Percentiles rank a stretch among this genome's conserved stretches.
Evolutionary conservation across 495 filamentous ascomycete genomes (phyloP).

Genomic region (Hypoxylon fragiforme): DNA sequence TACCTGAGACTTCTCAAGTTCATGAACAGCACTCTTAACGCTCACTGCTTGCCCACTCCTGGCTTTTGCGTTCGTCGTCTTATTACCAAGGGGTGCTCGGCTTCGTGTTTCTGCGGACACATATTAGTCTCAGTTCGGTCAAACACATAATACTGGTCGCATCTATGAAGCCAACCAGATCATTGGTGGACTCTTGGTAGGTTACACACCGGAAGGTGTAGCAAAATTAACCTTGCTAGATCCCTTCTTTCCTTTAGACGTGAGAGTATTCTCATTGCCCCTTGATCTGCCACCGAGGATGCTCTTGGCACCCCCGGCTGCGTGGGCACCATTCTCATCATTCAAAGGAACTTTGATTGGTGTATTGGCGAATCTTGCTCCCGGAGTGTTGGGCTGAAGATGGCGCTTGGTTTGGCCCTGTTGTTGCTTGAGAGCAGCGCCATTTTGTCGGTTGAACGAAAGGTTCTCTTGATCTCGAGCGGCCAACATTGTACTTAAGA

Average conservation of each 20-base stretch:
- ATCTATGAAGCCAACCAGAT: too few species aligned
- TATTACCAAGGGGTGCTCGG: constrained; percentile 83
- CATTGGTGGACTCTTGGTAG: not conserved
- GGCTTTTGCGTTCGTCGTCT: constrained; percentile 94
- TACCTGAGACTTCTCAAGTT: constrained; percentile 48
- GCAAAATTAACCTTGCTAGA: constrained; percentile 61
- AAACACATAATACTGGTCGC: too few species aligned
- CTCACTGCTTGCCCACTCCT: constrained; percentile 60
- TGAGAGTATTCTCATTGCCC: constrained; percentile 65
- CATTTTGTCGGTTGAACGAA: constrained; percentile 70
- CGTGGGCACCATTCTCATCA: constrained; percentile 70
- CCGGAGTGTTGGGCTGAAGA: constrained; percentile 75
- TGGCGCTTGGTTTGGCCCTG: constrained; percentile 57
- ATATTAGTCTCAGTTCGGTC: constrained; percentile 34
- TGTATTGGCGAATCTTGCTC: constrained; percentile 75
- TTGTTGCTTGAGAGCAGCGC: constrained; percentile 76
- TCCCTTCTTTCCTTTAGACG: constrained; percentile 62
- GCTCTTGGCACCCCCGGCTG: constrained; percentile 55
- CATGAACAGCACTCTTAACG: constrained; percentile 45
- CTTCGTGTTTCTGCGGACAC: constrained; percentile 60
- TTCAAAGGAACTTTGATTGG: constrained; percentile 82
- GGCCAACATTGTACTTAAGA: constrained; percentile 64
- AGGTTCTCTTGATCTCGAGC: constrained; percentile 89
- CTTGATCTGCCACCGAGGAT: constrained; percentile 56
- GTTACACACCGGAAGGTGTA: constrained; percentile 76